Base-by-base conservation (phyloP, 1,284 basidiomycete species). In the Fomitopsis betulina region DNA sequence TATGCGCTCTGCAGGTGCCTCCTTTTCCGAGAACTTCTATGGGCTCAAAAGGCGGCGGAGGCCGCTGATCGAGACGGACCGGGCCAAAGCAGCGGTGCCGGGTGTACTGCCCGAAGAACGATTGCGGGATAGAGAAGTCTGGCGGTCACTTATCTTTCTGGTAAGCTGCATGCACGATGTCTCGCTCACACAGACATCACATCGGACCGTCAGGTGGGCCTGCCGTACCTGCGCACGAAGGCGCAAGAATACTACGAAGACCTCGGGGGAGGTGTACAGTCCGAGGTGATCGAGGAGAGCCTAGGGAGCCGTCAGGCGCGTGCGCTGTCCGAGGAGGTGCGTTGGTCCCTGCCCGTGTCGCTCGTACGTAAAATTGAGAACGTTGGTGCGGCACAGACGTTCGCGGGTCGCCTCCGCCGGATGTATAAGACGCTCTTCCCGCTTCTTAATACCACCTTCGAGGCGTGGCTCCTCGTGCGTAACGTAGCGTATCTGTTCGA, bases 401-500 rank as follows among this genome's bases (percentile, higher is more conserved):
- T 77, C 40, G 74, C 70, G 57, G 82, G 80, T 30, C 77, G 76
- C 37, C 69, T 86, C 60, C 79, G 84, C 57, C 74, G 82, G 61
- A 67, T 74, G 4, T 95, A 89, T 75, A 91, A 90, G 66, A 67
- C 70, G 1, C 57, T 82, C 2, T 99, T 97, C 72, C 97, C 97
- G 0, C 94, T 88, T 80, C 64, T 85, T 9, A 94, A 93, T 67
- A 80, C 85, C 6, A 69, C 77, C 1, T 90, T 91, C 63, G 96
- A 99, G 72, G 64, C 87, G 21, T 92, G 90, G 83, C 76, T 97
- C 59, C 79, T 98, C 17, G 75, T 83, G 38, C 92, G 88, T 79
- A 97, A 97, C 71, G 75, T 98, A 35, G 85, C 87, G 8, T 99
- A 98, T 74, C 79, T 98, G 25, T 98, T 98, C 70, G 91, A 94